Evolutionary conservation across 495 filamentous ascomycete genomes (phyloP).

Genomic region (Aspergillus cavernicola): DNA sequence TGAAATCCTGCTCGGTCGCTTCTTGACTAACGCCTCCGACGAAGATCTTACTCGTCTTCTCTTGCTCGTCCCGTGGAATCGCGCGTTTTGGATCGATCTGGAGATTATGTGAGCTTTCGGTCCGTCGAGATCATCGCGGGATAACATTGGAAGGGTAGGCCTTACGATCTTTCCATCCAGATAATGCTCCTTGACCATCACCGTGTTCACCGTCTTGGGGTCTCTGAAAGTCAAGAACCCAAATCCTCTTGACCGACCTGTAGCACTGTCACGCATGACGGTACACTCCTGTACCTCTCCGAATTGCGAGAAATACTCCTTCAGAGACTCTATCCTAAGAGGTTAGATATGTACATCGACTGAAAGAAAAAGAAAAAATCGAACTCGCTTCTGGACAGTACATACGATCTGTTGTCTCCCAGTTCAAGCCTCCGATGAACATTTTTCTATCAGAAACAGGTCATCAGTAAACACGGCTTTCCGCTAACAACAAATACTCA

Average conservation of each 20-base stretch:
- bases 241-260: slow-evolving; percentile 90
- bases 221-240: slow-evolving; percentile 98
- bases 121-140: slow-evolving; percentile 5
- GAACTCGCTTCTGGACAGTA: slow-evolving; percentile 3
- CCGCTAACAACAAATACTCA: not conserved
- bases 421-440: slow-evolving; percentile 98
- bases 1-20: slow-evolving; percentile 91
- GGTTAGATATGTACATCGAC: slow-evolving; percentile 15
- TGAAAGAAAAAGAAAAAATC: too few relatives aligned
- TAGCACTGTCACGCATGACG: slow-evolving; percentile 94
- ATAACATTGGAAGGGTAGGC: not conserved
- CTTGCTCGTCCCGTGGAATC: slow-evolving; percentile 96
- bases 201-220: slow-evolving; percentile 94
- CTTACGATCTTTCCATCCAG: slow-evolving; percentile 97
- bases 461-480: slow-evolving; percentile 18
- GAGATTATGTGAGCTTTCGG: slow-evolving; percentile 22
- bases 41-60: slow-evolving; percentile 97
- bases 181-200: slow-evolving; percentile 99
- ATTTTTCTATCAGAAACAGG: slow-evolving; percentile 69
- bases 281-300: slow-evolving; percentile 97
- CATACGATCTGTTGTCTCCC: slow-evolving; percentile 98
- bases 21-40: slow-evolving; percentile 98
- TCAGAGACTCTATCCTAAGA: slow-evolving; percentile 73
- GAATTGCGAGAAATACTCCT: slow-evolving; percentile 97
- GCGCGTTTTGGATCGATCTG: slow-evolving; percentile 98